Evolutionary conservation across 441 rosid genomes (phyloP).

Genomic region (Mallotus repandus): DNA sequence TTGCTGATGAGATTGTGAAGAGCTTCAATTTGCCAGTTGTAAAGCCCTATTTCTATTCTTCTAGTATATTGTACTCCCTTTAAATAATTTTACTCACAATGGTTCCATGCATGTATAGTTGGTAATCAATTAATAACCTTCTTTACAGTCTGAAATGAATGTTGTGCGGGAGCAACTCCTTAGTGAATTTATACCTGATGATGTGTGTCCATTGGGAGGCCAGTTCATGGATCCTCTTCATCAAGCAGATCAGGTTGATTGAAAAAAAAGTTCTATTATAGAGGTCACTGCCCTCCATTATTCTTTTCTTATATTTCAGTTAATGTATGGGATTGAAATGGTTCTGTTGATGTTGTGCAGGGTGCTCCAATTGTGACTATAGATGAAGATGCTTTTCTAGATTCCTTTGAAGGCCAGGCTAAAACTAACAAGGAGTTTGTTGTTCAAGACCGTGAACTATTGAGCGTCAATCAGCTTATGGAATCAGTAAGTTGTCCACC

Average conservation of each 20-base stretch:
- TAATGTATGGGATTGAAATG: conserved; percentile 13
- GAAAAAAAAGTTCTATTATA: conserved; percentile 31
- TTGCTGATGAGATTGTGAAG: conserved; percentile 68
- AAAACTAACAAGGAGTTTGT: conserved; percentile 31
- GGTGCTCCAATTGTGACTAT: conserved; percentile 28
- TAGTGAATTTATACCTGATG: conserved; percentile 77
- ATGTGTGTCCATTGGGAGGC: conserved; percentile 71
- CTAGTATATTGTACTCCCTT: conserved; percentile 3
- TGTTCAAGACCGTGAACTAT: conserved; percentile 30
- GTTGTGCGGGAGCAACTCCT: conserved; percentile 54
- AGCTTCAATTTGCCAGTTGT: conserved; percentile 65
- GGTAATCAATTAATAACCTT: conserved; percentile 18
- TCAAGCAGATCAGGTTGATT: conserved; percentile 39
- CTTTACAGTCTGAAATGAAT: conserved; percentile 57
- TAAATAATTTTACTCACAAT: neutral
- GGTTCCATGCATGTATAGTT: neutral
- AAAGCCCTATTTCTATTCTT: conserved; percentile 33
- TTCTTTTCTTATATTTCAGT: conserved; percentile 4
- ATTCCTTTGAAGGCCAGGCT: conserved; percentile 38
- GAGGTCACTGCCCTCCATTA: conserved; percentile 29
- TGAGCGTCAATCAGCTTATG: conserved; percentile 62
- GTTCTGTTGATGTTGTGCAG: conserved; percentile 35
- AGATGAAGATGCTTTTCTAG: conserved; percentile 49
- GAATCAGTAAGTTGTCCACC: conserved; percentile 54
- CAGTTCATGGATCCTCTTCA: conserved; percentile 49